These are phyloP conservation scores for Bryum argenteum DNA, from an alignment of 225 moss, liverwort and hornwort species.

Conservation along the genomic window DNA sequence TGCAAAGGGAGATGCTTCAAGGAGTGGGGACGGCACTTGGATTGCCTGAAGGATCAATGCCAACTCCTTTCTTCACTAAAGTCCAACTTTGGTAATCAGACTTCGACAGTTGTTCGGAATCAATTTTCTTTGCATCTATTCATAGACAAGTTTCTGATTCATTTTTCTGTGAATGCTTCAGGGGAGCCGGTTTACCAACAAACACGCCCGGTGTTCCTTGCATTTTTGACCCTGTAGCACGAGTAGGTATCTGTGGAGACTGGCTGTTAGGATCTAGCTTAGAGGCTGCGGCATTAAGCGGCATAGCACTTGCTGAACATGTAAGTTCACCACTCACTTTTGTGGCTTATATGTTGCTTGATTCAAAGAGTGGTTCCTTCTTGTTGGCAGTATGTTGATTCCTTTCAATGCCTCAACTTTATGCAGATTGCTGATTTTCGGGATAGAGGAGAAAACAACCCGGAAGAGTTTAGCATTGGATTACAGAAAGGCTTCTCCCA, in stretches of 20 bases:
- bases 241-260: conserved; percentile 96
- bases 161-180: conserved; percentile 27
- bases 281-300: conserved; percentile 93
- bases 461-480: conserved; percentile 67
- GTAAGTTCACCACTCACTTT: conserved; percentile 38
- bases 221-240: conserved; percentile 82
- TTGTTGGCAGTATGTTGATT: neutral
- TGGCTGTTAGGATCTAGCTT: conserved; percentile 96
- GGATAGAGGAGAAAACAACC: conserved; percentile 56
- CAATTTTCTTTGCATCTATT: conserved; percentile 6
- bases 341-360: neutral
- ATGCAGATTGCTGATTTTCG: conserved; percentile 68
- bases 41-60: conserved; percentile 70
- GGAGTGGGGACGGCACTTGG: conserved; percentile 86
- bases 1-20: conserved; percentile 79
- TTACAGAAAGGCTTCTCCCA: conserved; percentile 55
- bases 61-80: conserved; percentile 71
- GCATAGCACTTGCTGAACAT: conserved; percentile 90
- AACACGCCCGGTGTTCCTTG: conserved; percentile 87
- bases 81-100: conserved; percentile 78
- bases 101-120: neutral
- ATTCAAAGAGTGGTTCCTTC: neutral
- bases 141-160: conserved; percentile 13
- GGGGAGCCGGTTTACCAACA: conserved; percentile 90
- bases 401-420: neutral